Evolutionary conservation across 495 filamentous ascomycete genomes (phyloP).

Genomic region (Peziza echinospora): DNA sequence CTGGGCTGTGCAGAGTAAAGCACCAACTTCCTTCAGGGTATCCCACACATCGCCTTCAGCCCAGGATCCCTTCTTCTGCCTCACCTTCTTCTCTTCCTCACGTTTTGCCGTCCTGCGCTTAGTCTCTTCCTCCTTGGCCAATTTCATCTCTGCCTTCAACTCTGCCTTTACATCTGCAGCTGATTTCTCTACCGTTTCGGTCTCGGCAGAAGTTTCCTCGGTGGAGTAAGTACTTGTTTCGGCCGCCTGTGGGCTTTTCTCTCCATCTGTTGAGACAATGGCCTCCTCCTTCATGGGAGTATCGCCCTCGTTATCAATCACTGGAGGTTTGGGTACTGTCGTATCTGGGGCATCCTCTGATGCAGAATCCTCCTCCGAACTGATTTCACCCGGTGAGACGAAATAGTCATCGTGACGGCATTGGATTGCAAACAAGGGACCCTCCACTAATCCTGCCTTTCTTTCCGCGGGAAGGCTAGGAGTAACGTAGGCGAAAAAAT

Average conservation of each 20-base stretch:
- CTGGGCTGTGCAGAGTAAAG: slow-evolving; percentile 14
- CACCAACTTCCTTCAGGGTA: slow-evolving; percentile 13
- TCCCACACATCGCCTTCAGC: slow-evolving; percentile 1
- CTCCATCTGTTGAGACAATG: too few species aligned
- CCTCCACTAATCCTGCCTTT: slow-evolving; percentile 15
- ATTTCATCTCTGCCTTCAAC: not conserved
- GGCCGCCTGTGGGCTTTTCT: not conserved
- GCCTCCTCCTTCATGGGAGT: not conserved
- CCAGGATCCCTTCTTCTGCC: slow-evolving; percentile 5
- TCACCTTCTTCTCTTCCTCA: slow-evolving; percentile 1
- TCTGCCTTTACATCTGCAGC: too few species aligned
- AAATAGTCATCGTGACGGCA: slow-evolving; percentile 18
- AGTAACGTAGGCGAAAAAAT: slow-evolving; percentile 15
- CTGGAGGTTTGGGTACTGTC: not conserved
- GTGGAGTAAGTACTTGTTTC: not conserved
- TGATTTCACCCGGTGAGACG: slow-evolving; percentile 3
- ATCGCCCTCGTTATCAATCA: not conserved
- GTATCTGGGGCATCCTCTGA: not conserved
- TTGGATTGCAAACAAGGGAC: slow-evolving; percentile 17
- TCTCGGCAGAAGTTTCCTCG: not conserved
- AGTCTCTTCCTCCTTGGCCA: slow-evolving; percentile 1
- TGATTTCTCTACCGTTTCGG: too few species aligned
- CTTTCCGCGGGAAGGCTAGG: slow-evolving; percentile 14
- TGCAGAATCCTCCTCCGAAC: slow-evolving; percentile 2
- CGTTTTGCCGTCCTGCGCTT: slow-evolving; percentile 2